Conservation (phyloP, 1,139 yeast species). For the Geotrichum restrictum region DNA sequence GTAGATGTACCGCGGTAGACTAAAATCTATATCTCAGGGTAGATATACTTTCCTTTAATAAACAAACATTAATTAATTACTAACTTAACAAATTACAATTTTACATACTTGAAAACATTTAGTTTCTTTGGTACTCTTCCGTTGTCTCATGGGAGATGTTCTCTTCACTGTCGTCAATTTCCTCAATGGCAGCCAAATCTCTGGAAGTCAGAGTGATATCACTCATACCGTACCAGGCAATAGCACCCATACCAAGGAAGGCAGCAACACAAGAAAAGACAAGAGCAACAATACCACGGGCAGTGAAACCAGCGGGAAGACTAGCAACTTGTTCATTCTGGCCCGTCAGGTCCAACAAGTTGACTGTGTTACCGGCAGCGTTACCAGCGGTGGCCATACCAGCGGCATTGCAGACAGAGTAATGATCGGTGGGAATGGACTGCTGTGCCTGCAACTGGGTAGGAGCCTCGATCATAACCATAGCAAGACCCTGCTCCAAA, state of each 20-base stretch:
- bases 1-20: too few relatives aligned
- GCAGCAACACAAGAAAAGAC: slow-evolving; percentile 77
- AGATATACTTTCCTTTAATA: too few relatives aligned
- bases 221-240: slow-evolving; percentile 76
- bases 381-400: slow-evolving; percentile 59
- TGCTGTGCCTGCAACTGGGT: slow-evolving; percentile 48
- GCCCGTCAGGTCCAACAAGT: slow-evolving; percentile 65
- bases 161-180: slow-evolving; percentile 6
- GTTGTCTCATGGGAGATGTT: background rate
- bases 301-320: slow-evolving; percentile 84
- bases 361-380: slow-evolving; percentile 73
- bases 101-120: background rate
- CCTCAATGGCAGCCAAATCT: slow-evolving; percentile 6
- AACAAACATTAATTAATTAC: slow-evolving; percentile 2
- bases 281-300: slow-evolving; percentile 84
- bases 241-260: slow-evolving; percentile 68
- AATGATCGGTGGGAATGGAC: slow-evolving; percentile 54
- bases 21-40: too few relatives aligned
- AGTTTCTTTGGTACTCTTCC: background rate
- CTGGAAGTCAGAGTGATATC: slow-evolving; percentile 39
- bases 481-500: slow-evolving; percentile 78
- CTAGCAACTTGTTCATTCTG: slow-evolving; percentile 60
- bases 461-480: slow-evolving; percentile 75
- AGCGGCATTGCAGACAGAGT: slow-evolving; percentile 53
- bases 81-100: slow-evolving; percentile 1